Evolutionary conservation across 1,139 yeast genomes (phyloP), one percentile per base, ranked within the genome.

Genomic region (Saccharomyces hybrid): DNA sequence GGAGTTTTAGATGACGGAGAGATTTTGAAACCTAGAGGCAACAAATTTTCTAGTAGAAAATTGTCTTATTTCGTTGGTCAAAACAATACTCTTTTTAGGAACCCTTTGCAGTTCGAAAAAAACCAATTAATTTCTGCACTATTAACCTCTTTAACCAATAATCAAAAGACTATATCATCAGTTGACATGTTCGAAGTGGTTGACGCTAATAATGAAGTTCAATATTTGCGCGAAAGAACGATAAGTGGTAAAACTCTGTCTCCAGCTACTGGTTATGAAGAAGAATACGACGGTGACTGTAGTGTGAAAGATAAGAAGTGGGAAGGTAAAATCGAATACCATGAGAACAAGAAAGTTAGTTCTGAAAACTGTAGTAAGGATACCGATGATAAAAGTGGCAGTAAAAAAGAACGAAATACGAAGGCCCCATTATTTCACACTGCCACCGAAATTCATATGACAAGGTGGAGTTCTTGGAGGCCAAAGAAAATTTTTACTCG

Each of bases 61-160:
- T 20, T 38, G 44, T 16, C 44, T 5, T 38, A 38, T 20, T 38
- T 38, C 20, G 44, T 38, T 11, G 44, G 20, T 13, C 44, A 38
- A 5, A 44, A 50, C 34, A 34, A 49, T 23, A 50, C 28, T 23
- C 47, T 53, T 16, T 55, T 52, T 31, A 55, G 63, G 25, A 57
- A 54, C 46, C 47, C 59, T 23, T 51, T 56, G 20, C 52, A 58
- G 7, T 49, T 44, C 30, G 65, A 61, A 48, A 56, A 54, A 47
- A 38, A 28, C 16, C 38, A 38, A 7, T 41, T 60, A 11, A 50
- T 56, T 9, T 48, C 50, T 23, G 16, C 57, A 32, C 23, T 59
- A 20, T 38, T 38, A 14, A 20, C 25, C 44, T 38, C 44, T 38
- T 38, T 38, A 38, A 9, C 44, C 25, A 38, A 20, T 20, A 16